These are phyloP conservation scores for Aspergillus sp. DNA, from an alignment of 2,329 filamentous ascomycete genomes.

Conservation along the genomic window DNA sequence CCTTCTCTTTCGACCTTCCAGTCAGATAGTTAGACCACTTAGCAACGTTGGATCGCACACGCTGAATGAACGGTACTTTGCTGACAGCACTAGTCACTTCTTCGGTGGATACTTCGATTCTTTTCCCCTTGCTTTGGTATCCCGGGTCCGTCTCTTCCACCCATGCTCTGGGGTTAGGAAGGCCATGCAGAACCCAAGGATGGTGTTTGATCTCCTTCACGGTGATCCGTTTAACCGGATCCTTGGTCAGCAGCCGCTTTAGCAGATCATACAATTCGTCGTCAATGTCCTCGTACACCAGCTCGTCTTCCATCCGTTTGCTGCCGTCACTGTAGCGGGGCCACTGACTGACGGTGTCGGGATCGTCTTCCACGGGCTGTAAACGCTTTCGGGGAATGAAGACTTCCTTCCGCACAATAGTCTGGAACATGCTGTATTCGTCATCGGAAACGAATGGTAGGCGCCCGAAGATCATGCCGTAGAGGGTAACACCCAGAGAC, in stretches of 20 bases:
- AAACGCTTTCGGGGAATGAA: constrained; percentile 82
- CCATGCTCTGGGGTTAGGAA: constrained; percentile 76
- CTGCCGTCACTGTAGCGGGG: constrained; percentile 60
- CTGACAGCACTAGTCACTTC: constrained; percentile 91
- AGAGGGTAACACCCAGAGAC: constrained; percentile 94
- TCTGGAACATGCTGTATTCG: constrained; percentile 86
- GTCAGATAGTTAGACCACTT: constrained; percentile 64
- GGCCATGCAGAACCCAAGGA: constrained; percentile 80
- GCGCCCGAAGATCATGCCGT: constrained; percentile 90
- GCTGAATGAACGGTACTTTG: constrained; percentile 82
- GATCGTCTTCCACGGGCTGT: constrained; percentile 63
- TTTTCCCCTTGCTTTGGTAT: constrained; percentile 73
- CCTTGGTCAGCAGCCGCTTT: constrained; percentile 78
- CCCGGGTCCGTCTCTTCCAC: constrained; percentile 92
- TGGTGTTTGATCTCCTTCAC: constrained; percentile 92
- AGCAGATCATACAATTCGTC: constrained; percentile 78
- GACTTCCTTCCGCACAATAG: constrained; percentile 89
- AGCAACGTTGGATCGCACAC: constrained; percentile 74
- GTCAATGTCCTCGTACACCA: constrained; percentile 84
- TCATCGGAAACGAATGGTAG: constrained; percentile 92
- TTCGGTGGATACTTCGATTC: constrained; percentile 87
- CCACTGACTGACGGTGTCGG: constrained; percentile 49
- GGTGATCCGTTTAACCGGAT: constrained; percentile 84
- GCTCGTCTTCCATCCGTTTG: constrained; percentile 74
- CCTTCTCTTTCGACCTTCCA: constrained; percentile 41